Evolutionary conservation across 1,284 basidiomycete species (phyloP).

Genomic region (Microbotryum scabiosae): DNA sequence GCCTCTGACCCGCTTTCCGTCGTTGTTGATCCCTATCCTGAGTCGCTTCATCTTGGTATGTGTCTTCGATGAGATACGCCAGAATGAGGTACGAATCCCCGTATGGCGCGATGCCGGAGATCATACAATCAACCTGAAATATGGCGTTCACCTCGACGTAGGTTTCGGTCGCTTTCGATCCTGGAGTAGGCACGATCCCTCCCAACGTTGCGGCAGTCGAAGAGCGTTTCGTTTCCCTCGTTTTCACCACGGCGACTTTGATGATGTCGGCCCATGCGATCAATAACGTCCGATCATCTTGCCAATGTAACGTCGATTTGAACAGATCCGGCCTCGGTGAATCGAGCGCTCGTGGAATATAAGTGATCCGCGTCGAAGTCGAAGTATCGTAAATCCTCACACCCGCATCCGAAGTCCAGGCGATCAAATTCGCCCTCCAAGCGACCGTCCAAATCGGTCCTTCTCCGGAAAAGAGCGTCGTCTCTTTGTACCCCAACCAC

Average conservation of each 20-base stretch:
- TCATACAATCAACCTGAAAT: conserved; percentile 92
- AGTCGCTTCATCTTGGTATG: conserved; percentile 50
- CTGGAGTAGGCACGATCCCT: conserved; percentile 20
- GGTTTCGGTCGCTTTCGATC: conserved; percentile 19
- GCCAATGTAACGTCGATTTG: conserved; percentile 85
- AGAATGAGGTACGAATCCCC: conserved; percentile 66
- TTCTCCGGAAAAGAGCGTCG: conserved; percentile 74
- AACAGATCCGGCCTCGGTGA: conserved; percentile 87
- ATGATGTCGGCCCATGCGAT: conserved; percentile 93
- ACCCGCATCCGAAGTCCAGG: conserved; percentile 95
- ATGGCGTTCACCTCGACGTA: conserved; percentile 78
- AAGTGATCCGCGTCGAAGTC: conserved; percentile 72
- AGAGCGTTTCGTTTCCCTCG: conserved; percentile 19
- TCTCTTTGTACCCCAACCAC: conserved; percentile 92
- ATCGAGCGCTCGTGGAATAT: conserved; percentile 69
- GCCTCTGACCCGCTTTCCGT: conserved; percentile 71
- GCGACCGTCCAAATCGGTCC: conserved; percentile 88
- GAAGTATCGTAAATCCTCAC: conserved; percentile 86
- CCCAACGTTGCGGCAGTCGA: conserved; percentile 7
- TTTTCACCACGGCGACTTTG: conserved; percentile 57
- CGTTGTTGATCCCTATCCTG: conserved; percentile 62
- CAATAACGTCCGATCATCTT: conserved; percentile 78
- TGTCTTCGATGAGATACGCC: conserved; percentile 51
- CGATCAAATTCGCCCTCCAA: conserved; percentile 80
- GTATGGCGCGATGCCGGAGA: conserved; percentile 80